phyloP scores from a whole-genome alignment of 768 basidiomycete species.

The Phanerochaete carnosa region DNA sequence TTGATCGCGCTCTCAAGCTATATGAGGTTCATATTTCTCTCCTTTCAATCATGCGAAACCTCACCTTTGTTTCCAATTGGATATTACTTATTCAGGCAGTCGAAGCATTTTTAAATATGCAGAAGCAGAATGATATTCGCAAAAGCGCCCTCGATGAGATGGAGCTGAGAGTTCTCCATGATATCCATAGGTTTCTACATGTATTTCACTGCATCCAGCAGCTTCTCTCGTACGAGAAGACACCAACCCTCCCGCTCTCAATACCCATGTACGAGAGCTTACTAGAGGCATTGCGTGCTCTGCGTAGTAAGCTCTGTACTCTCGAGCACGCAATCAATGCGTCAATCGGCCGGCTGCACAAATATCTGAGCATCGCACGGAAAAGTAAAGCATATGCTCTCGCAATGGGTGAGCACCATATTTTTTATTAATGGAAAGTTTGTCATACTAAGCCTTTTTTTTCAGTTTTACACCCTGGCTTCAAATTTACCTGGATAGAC shows the following conservation, averaged over 20 bases:
- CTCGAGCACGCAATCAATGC: background rate
- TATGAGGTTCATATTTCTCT: slow-evolving; percentile 14
- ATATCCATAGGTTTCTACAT: background rate
- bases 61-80: slow-evolving; percentile 13
- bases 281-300: background rate
- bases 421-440: no score
- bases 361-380: slow-evolving; percentile 19
- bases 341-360: background rate
- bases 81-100: no score
- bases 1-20: slow-evolving; percentile 24
- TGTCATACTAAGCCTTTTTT: background rate
- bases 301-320: background rate
- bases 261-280: background rate
- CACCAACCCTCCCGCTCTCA: background rate
- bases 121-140: background rate
- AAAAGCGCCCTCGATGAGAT: background rate
- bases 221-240: background rate
- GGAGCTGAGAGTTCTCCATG: background rate
- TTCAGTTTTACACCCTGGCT: background rate
- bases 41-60: slow-evolving; percentile 10
- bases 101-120: background rate
- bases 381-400: slow-evolving; percentile 3
- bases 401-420: slow-evolving; percentile 9
- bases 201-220: background rate
- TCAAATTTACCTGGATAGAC: background rate